These are phyloP conservation scores for Oidiodendron maius DNA, from an alignment of 495 filamentous ascomycete genomes.

Conservation along the genomic window DNA sequence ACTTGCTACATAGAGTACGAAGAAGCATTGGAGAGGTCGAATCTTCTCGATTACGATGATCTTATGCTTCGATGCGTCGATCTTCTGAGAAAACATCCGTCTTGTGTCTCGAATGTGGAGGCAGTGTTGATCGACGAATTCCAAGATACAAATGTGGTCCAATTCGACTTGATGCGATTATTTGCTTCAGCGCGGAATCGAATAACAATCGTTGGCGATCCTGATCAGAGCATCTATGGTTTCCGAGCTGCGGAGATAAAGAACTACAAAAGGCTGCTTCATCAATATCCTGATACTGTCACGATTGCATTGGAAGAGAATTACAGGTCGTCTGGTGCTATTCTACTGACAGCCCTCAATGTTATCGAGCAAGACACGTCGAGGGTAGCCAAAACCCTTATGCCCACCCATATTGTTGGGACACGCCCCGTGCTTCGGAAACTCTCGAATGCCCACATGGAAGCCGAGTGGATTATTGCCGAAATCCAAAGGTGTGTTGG, in stretches of 20 bases:
- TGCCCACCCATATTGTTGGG: conserved; percentile 75
- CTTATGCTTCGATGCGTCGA: conserved; percentile 80
- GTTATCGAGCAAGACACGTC: conserved; percentile 89
- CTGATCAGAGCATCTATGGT: conserved; percentile 97
- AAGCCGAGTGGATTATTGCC: conserved; percentile 83
- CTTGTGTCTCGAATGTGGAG: conserved; percentile 88
- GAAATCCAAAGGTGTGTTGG: conserved; percentile 71
- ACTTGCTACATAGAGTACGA: conserved; percentile 77
- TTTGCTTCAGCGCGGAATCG: conserved; percentile 66
- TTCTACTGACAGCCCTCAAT: conserved; percentile 71
- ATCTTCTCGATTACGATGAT: conserved; percentile 94
- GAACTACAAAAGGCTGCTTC: conserved; percentile 76
- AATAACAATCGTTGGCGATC: conserved; percentile 94
- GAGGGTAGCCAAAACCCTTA: conserved; percentile 70
- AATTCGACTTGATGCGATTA: conserved; percentile 92
- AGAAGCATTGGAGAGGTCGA: conserved; percentile 61
- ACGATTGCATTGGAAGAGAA: conserved; percentile 90
- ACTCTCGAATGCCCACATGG: conserved; percentile 62
- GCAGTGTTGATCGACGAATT: conserved; percentile 96
- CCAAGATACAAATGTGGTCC: conserved; percentile 92
- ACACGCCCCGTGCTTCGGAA: conserved; percentile 79
- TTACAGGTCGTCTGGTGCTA: conserved; percentile 89
- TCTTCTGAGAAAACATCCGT: conserved; percentile 67
- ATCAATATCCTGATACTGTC: conserved; percentile 68
- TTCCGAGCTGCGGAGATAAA: conserved; percentile 95